phyloP scores from a whole-genome alignment of 169 alveolate genomes.

The Babesia divergens region DNA sequence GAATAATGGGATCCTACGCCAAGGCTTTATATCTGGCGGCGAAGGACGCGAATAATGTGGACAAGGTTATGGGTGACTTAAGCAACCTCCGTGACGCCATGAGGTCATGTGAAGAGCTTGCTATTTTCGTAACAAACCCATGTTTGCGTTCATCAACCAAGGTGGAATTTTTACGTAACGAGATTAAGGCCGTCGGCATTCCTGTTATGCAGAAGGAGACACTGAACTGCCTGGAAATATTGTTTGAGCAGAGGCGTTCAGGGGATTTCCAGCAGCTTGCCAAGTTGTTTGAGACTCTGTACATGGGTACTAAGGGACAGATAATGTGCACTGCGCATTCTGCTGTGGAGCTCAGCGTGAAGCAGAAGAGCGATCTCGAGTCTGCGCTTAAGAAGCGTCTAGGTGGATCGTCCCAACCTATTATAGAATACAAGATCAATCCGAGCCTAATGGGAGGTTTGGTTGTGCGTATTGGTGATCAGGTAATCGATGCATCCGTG shows the following conservation, averaged over 20 bases:
- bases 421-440: conserved; percentile 26
- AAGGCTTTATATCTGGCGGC: conserved; percentile 60
- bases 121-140: conserved; percentile 37
- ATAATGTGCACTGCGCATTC: conserved; percentile 50
- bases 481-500: conserved; percentile 60
- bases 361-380: conserved; percentile 25
- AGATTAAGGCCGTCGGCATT: conserved; percentile 22
- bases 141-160: conserved; percentile 43
- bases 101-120: conserved; percentile 34
- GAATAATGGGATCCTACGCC: conserved; percentile 66
- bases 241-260: conserved; percentile 54
- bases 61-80: conserved; percentile 51
- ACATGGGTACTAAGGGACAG: conserved; percentile 47
- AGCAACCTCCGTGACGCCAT: conserved; percentile 19
- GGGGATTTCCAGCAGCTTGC: conserved; percentile 29
- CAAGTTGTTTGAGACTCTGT: conserved; percentile 49
- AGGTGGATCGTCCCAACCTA: conserved; percentile 37
- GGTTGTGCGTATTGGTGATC: conserved; percentile 52
- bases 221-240: conserved; percentile 43
- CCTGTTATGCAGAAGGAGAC: conserved; percentile 50
- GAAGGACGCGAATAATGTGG: conserved; percentile 34
- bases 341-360: conserved; percentile 32
- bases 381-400: conserved; percentile 50
- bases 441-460: conserved; percentile 59
- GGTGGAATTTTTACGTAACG: conserved; percentile 48